Evolutionary conservation across 257 asterid genomes (phyloP).

Genomic region (Salvia splendens): DNA sequence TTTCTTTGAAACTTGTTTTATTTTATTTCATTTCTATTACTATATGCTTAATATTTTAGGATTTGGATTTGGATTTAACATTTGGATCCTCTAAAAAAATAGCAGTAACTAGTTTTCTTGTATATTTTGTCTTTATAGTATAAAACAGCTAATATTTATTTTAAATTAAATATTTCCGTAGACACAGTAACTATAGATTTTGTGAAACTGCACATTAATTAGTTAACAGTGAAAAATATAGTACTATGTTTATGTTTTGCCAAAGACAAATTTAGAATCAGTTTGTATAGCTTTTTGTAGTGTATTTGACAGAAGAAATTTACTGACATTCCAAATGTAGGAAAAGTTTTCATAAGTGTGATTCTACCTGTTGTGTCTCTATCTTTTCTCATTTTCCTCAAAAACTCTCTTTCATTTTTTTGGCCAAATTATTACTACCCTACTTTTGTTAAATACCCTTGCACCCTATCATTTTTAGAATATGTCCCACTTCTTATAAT

Average conservation of each 20-base stretch:
- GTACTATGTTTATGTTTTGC: background rate
- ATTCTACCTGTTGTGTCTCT: constrained; percentile 38
- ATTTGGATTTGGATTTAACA: background rate
- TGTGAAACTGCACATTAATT: no score
- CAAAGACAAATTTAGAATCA: constrained; percentile 32
- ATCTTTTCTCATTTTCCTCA: constrained; percentile 37
- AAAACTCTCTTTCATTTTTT: constrained; percentile 33
- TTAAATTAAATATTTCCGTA: no score
- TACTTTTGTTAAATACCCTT: constrained; percentile 24
- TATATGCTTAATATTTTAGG: background rate
- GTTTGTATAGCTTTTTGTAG: constrained; percentile 15
- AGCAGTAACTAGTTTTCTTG: no score
- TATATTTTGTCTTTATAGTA: no score
- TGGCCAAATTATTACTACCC: constrained; percentile 30
- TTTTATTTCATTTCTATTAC: constrained; percentile 19
- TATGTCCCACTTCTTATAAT: background rate
- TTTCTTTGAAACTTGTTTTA: constrained; percentile 32
- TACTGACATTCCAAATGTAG: constrained; percentile 39
- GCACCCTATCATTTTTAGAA: constrained; percentile 12
- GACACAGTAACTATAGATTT: no score
- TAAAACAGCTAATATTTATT: no score
- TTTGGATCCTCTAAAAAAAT: background rate
- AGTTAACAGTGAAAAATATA: no score
- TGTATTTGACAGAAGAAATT: constrained; percentile 35
- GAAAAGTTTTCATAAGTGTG: constrained; percentile 44